Conservation (phyloP, 148 eudicot species). For the Rhododendron mucronatum region DNA sequence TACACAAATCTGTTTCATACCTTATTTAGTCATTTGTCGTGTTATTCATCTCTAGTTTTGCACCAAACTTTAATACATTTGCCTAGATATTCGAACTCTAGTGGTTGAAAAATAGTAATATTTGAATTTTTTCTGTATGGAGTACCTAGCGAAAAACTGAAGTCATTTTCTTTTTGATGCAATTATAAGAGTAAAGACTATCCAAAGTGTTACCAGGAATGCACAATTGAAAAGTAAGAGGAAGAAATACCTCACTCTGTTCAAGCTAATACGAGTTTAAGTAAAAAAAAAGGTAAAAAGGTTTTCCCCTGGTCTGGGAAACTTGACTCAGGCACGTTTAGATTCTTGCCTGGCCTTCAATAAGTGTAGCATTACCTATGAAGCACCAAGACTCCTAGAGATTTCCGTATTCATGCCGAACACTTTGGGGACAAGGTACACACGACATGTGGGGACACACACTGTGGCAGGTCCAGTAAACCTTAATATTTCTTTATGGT, state of each 20-base stretch:
- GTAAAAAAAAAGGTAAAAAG: too few relatives aligned
- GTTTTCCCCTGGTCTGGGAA: too few relatives aligned
- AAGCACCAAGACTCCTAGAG: too few relatives aligned
- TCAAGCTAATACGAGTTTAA: not conserved
- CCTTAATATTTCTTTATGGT: too few relatives aligned
- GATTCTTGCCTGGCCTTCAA: too few relatives aligned
- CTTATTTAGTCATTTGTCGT: not conserved
- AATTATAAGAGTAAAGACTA: not conserved
- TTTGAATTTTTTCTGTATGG: not conserved
- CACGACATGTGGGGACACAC: too few relatives aligned
- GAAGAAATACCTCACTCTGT: not conserved
- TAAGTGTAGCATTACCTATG: too few relatives aligned
- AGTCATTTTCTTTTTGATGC: not conserved
- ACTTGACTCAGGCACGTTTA: too few relatives aligned
- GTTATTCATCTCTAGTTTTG: not conserved
- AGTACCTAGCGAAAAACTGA: not conserved
- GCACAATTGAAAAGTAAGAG: not conserved
- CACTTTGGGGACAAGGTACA: too few relatives aligned
- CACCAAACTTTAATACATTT: not conserved
- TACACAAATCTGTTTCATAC: not conserved
- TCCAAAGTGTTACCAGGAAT: not conserved
- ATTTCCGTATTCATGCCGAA: too few relatives aligned
- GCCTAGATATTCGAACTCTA: too few relatives aligned
- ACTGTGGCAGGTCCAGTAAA: too few relatives aligned
- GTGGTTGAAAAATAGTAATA: not conserved